A percentile compares a stretch with the other conserved stretches of the same genome.
Conservation (phyloP, 2,329 filamentous ascomycete species). For the Exophiala calicioides region DNA sequence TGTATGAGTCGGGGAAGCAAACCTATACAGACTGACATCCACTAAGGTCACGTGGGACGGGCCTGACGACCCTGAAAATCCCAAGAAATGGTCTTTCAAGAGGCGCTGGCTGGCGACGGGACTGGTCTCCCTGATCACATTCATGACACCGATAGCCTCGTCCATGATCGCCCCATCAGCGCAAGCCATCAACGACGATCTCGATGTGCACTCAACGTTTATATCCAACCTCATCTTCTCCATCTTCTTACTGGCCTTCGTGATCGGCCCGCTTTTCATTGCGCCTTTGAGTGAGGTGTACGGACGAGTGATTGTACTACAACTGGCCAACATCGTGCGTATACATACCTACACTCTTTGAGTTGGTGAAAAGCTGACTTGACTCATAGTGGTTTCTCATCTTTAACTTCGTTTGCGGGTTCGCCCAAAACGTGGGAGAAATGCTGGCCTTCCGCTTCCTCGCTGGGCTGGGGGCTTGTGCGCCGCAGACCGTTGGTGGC, state of each 20-base stretch:
- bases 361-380: too few species aligned
- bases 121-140: conserved; percentile 52
- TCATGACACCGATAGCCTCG: conserved; percentile 60
- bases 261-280: conserved; percentile 46
- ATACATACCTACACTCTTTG: too few species aligned
- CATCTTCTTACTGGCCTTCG: conserved; percentile 49
- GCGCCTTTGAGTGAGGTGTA: conserved; percentile 52
- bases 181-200: conserved; percentile 47
- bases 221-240: conserved; percentile 43
- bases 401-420: conserved; percentile 57
- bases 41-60: conserved; percentile 46
- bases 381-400: conserved; percentile 50
- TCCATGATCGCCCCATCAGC: conserved; percentile 54
- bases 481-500: conserved; percentile 43
- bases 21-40: too few species aligned
- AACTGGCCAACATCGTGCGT: conserved; percentile 51
- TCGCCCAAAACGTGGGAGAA: conserved; percentile 47
- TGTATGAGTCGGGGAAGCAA: too few species aligned
- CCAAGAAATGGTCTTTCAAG: conserved; percentile 49
- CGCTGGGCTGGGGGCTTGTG: conserved; percentile 54
- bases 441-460: conserved; percentile 55
- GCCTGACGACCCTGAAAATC: conserved; percentile 40
- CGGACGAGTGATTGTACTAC: conserved; percentile 50
- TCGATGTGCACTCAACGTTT: conserved; percentile 41
- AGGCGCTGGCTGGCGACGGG: conserved; percentile 56